These are phyloP conservation scores for Nannochloris sp. DNA, from an alignment of 139 green algal species.

Conservation along the genomic window DNA sequence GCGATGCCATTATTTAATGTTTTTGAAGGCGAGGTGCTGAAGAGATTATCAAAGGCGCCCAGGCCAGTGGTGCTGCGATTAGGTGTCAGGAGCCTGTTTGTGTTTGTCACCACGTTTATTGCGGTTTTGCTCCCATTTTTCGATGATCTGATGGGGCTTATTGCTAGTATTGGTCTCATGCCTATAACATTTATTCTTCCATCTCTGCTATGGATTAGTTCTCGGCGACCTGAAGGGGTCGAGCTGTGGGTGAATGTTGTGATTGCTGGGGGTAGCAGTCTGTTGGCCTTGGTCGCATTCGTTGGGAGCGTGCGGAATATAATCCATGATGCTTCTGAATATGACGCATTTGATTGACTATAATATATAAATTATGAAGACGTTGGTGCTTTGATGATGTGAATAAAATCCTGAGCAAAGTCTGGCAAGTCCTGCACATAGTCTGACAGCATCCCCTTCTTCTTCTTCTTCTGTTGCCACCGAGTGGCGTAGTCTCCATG, in stretches of 20 bases:
- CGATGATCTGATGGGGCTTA: constrained; percentile 34
- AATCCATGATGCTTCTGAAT: constrained; percentile 22
- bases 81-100: constrained; percentile 34
- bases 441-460: neutral
- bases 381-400: neutral
- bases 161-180: constrained; percentile 19
- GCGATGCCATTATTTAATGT: constrained; percentile 43
- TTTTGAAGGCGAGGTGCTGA: constrained; percentile 17
- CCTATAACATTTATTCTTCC: constrained; percentile 44
- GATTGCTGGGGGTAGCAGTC: constrained; percentile 17
- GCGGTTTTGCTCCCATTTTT: constrained; percentile 55
- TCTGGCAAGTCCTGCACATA: neutral
- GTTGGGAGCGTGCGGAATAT: constrained; percentile 33
- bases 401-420: neutral
- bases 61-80: constrained; percentile 21
- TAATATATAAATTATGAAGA: neutral
- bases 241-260: constrained; percentile 15
- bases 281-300: constrained; percentile 24
- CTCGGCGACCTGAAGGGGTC: constrained; percentile 6
- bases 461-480: constrained; percentile 11
- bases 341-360: constrained; percentile 14
- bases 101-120: constrained; percentile 29
- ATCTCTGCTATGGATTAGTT: constrained; percentile 29
- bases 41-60: constrained; percentile 18
- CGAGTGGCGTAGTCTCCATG: constrained; percentile 47